These are phyloP conservation scores for Passalora sequoiae DNA, from an alignment of 2,329 filamentous ascomycete genomes.

Conservation along the genomic window DNA sequence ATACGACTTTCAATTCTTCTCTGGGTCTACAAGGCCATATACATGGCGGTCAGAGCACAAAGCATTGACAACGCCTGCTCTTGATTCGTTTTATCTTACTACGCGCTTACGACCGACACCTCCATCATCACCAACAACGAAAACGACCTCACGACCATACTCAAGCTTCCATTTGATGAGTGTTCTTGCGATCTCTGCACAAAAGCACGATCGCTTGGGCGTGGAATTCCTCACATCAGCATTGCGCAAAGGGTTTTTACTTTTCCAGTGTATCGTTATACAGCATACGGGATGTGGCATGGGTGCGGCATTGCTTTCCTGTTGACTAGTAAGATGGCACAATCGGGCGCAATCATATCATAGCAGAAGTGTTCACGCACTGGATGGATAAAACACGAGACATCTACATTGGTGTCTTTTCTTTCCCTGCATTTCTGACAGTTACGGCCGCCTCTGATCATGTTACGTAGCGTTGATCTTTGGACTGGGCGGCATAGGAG, in stretches of 20 bases:
- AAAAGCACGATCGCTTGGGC: background rate
- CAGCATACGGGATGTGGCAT: background rate
- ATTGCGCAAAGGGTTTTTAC: background rate
- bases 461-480: too few species aligned
- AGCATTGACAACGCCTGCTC: background rate
- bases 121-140: background rate
- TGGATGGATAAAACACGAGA: too few species aligned
- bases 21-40: conserved; percentile 3
- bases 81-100: background rate
- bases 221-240: background rate
- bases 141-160: too few species aligned
- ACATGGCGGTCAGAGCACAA: background rate
- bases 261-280: conserved; percentile 1
- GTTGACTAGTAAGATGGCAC: background rate
- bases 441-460: too few species aligned
- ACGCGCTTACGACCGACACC: background rate
- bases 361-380: background rate
- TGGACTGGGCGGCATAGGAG: too few species aligned
- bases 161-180: too few species aligned
- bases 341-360: background rate
- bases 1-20: conserved; percentile 1
- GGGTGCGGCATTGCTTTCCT: background rate
- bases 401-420: too few species aligned
- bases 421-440: too few species aligned
- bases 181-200: background rate